Evolutionary conservation across 768 basidiomycete species (phyloP), one percentile per base, ranked within the genome.

Genomic region (Floccularia luteovirens): DNA sequence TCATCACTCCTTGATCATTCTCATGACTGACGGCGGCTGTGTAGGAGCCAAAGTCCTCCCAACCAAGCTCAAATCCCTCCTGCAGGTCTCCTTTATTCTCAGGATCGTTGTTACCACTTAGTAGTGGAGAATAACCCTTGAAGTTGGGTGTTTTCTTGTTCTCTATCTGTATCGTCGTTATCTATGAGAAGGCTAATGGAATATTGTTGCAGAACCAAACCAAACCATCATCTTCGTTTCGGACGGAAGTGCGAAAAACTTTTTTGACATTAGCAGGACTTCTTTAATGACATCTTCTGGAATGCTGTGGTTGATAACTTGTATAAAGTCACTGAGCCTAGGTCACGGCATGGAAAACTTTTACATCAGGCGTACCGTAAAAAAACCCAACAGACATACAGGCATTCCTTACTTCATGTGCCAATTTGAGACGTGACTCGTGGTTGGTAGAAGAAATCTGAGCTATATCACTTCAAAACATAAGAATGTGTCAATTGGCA

Each of bases 61-160:
- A 82, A 2, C 89, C 88, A 42, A 94, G 70, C 49, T 91, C 83
- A 56, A 92, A 94, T 2, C 84, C 90, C 56, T 97, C 91, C 53
- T 93, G 89, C 39, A 93, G 59, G 54, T 97, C 92, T 1, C 91
- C 91, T n/a, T 73, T 62, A 34, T 75, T 73, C n/a, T 74, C 67
- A 0, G 86, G 79, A 50, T 91, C 74, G 39, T 79, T 83, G 54
- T 90, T 90, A 36, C 75, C 77, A 41, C 79, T 81, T 4, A 82
- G 66, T 2, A 90, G 56, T 2, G 79, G 74, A 38, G 68, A 80
- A 57, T 86, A 87, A 14, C 84, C 84, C 52, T 82, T 86, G 66
- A 89, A 93, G 53, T 81, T 82, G 0, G 74, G 57, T 1, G 72
- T 71, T 42, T 75, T 79, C 36, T 66, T 70, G 48, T 84, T 79